Conservation (phyloP, 495 filamentous ascomycete species). For the Lasiosphaeriaceae sp. region DNA sequence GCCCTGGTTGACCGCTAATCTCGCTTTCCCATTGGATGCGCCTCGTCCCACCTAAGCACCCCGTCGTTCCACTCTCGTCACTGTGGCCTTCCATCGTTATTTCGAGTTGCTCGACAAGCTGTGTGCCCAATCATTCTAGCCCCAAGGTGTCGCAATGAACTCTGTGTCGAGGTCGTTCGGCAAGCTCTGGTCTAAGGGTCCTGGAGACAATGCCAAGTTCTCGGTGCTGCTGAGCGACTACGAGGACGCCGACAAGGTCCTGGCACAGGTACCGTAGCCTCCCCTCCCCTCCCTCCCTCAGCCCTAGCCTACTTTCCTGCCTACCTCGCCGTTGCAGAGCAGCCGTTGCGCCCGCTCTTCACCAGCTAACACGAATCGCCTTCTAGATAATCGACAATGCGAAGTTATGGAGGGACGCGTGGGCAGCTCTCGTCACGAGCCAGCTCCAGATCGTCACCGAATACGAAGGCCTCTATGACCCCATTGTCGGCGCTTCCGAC, state of each 20-base stretch:
- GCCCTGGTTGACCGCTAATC: not conserved
- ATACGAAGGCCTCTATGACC: slow-evolving; percentile 76
- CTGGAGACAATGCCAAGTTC: slow-evolving; percentile 75
- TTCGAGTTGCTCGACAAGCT: not conserved
- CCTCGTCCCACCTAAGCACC: not conserved
- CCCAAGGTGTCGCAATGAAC: slow-evolving; percentile 59
- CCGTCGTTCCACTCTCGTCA: not conserved
- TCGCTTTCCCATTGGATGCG: not conserved
- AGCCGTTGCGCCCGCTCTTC: too few species aligned
- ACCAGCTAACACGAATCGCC: slow-evolving; percentile 9
- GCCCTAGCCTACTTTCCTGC: not conserved
- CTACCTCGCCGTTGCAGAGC: too few species aligned
- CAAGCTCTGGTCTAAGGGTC: slow-evolving; percentile 61
- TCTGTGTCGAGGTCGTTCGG: slow-evolving; percentile 73
- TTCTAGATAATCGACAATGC: slow-evolving; percentile 75
- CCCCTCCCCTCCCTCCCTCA: not conserved
- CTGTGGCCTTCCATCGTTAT: not conserved
- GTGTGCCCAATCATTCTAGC: not conserved
- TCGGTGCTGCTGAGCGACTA: slow-evolving; percentile 75
- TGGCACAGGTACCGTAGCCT: slow-evolving; percentile 57
- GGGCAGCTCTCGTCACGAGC: slow-evolving; percentile 67
- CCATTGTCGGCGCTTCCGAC: slow-evolving; percentile 62
- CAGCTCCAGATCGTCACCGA: slow-evolving; percentile 68
- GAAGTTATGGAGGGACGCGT: slow-evolving; percentile 80
- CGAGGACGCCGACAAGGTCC: slow-evolving; percentile 75